phyloP scores from a whole-genome alignment of 768 basidiomycete species.

The Phanerochaete carnosa region DNA sequence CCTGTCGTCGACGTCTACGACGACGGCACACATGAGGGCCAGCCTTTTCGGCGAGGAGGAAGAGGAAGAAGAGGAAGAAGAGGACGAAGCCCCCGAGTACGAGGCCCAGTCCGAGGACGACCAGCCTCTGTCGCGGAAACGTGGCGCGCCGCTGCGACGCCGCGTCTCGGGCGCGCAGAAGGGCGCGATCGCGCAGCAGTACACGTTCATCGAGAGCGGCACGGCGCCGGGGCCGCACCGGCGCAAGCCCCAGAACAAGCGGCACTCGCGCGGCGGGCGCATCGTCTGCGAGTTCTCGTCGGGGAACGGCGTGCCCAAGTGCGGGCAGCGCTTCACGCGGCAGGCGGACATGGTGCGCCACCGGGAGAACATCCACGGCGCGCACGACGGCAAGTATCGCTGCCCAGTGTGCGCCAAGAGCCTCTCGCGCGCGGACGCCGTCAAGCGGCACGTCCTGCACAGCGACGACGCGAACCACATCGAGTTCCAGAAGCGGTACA shows the following conservation, averaged over 20 bases:
- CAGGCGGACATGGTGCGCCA: constrained; percentile 3
- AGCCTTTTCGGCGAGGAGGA: not conserved
- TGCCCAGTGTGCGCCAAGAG: not conserved
- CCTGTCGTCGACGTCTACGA: not conserved
- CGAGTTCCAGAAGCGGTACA: not conserved
- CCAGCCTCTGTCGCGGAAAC: not conserved
- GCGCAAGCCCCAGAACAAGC: not conserved
- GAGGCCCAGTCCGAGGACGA: not conserved
- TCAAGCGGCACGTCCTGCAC: not conserved
- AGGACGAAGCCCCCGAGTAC: not conserved
- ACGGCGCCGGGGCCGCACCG: not conserved
- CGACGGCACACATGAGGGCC: not conserved
- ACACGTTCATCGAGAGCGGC: not conserved
- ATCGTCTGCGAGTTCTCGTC: not conserved
- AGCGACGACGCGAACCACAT: not conserved
- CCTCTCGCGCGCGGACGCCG: constrained; percentile 1
- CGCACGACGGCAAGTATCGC: not conserved
- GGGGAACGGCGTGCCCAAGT: not conserved
- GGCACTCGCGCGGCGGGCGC: not conserved
- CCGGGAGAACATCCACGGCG: constrained; percentile 1
- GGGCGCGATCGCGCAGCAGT: not conserved
- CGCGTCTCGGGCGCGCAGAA: not conserved
- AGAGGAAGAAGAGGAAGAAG: not conserved
- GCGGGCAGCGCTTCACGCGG: constrained; percentile 1
- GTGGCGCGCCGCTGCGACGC: not conserved